phyloP scores from a whole-genome alignment of 73 alveolate species.

The Stentor coeruleus region DNA sequence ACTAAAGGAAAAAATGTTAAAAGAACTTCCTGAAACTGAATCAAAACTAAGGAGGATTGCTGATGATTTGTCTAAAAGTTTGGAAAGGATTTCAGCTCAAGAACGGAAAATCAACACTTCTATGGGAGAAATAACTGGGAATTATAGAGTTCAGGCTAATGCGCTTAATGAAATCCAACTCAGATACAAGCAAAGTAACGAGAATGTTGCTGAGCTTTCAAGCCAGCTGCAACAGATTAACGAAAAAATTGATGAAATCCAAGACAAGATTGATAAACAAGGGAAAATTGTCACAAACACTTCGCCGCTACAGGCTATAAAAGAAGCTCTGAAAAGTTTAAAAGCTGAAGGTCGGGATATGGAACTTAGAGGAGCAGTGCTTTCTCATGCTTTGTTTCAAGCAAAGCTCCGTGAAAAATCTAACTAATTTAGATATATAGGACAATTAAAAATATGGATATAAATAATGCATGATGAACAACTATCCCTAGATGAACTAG shows the following conservation, averaged over 20 bases:
- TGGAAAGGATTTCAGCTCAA: constrained; percentile 51
- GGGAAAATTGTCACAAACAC: constrained; percentile 47
- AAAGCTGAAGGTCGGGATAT: constrained; percentile 48
- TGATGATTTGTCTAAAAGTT: constrained; percentile 52
- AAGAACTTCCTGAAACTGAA: constrained; percentile 49
- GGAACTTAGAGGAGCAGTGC: constrained; percentile 62
- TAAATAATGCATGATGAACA: not conserved
- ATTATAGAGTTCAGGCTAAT: constrained; percentile 53
- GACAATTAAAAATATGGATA: no score
- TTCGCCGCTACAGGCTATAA: constrained; percentile 48
- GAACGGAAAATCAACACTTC: constrained; percentile 44
- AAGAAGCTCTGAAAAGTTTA: constrained; percentile 46
- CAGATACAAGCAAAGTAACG: constrained; percentile 34
- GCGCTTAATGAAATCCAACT: constrained; percentile 31
- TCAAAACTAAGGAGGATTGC: constrained; percentile 47
- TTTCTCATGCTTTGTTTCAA: constrained; percentile 53
- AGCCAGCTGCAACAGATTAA: constrained; percentile 38
- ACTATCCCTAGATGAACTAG: constrained; percentile 7
- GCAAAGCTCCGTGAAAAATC: constrained; percentile 47
- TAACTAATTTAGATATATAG: no score
- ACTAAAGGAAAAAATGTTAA: constrained; percentile 40
- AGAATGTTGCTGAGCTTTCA: constrained; percentile 53
- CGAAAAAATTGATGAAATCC: constrained; percentile 38
- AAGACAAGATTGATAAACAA: constrained; percentile 41
- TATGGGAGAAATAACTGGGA: constrained; percentile 54